phyloP scores from a whole-genome alignment of 2,329 filamentous ascomycete genomes.

The Niveomyces coronatus region DNA sequence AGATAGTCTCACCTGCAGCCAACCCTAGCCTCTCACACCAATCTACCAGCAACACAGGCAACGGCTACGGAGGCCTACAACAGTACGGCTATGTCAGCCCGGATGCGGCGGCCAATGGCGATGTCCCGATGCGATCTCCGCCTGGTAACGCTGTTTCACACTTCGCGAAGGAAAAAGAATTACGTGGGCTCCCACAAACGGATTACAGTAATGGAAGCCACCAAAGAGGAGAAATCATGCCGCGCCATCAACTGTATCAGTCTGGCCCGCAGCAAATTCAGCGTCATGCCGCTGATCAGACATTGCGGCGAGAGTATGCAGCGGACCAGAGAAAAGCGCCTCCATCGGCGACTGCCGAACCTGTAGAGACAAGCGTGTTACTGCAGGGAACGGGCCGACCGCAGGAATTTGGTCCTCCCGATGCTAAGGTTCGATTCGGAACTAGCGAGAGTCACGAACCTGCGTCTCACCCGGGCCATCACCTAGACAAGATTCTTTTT shows the following conservation, averaged over 20 bases:
- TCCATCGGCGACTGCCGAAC: too few relatives aligned
- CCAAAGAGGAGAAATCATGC: background rate
- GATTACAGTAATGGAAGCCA: background rate
- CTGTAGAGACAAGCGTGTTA: too few relatives aligned
- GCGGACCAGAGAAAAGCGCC: constrained; percentile 19
- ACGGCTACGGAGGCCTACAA: constrained; percentile 28
- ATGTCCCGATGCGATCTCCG: constrained; percentile 1
- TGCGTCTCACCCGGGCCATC: too few relatives aligned
- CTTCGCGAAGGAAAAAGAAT: constrained; percentile 21
- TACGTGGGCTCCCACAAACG: constrained; percentile 16
- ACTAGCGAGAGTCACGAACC: constrained; percentile 22
- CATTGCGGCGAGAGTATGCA: constrained; percentile 17
- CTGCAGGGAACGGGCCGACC: too few relatives aligned
- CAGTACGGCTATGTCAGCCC: constrained; percentile 4
- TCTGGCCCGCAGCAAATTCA: constrained; percentile 13
- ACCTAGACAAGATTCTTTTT: constrained; percentile 31
- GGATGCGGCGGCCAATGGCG: background rate
- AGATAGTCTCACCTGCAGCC: constrained; percentile 1
- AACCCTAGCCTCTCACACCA: constrained; percentile 19
- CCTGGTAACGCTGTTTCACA: constrained; percentile 11
- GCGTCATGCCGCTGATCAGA: constrained; percentile 22
- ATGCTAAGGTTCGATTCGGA: too few relatives aligned
- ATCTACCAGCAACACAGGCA: constrained; percentile 51
- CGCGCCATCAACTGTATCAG: background rate
- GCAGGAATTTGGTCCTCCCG: too few relatives aligned